Evolutionary conservation across 495 filamentous ascomycete genomes (phyloP).

Genomic region (Venustampulla echinocandica): DNA sequence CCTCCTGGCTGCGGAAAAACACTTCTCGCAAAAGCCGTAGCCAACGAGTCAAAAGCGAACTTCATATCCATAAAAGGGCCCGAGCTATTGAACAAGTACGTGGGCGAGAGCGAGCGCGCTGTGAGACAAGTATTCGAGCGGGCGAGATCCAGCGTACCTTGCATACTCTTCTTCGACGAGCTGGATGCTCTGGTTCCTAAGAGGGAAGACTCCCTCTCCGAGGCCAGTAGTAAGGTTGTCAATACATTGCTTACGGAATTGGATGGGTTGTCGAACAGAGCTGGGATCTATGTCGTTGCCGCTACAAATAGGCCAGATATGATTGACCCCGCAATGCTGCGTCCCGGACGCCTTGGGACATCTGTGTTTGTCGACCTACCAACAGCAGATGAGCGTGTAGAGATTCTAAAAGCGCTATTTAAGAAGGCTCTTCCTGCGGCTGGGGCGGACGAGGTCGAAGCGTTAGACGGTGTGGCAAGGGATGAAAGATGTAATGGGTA

Average conservation of each 20-base stretch:
- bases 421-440: slow-evolving; percentile 47
- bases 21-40: slow-evolving; percentile 89
- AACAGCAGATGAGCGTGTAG: slow-evolving; percentile 64
- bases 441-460: slow-evolving; percentile 24
- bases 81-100: slow-evolving; percentile 89
- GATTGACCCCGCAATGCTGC: slow-evolving; percentile 91
- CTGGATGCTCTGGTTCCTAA: slow-evolving; percentile 85
- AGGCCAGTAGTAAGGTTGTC: slow-evolving; percentile 81
- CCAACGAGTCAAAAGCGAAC: slow-evolving; percentile 90
- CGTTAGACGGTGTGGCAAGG: slow-evolving; percentile 52
- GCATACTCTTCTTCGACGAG: slow-evolving; percentile 97
- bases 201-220: slow-evolving; percentile 70
- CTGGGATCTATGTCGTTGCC: slow-evolving; percentile 89
- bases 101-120: slow-evolving; percentile 89
- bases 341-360: slow-evolving; percentile 83
- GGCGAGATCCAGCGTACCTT: slow-evolving; percentile 77
- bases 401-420: slow-evolving; percentile 73
- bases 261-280: slow-evolving; percentile 72
- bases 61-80: slow-evolving; percentile 98
- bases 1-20: slow-evolving; percentile 97
- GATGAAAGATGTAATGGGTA: slow-evolving; percentile 67
- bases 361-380: slow-evolving; percentile 87
- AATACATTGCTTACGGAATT: slow-evolving; percentile 96
- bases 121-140: slow-evolving; percentile 89
- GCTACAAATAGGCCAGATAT: slow-evolving; percentile 95